phyloP scores from a whole-genome alignment of 2,329 filamentous ascomycete genomes.

The Colletotrichum costaricense region DNA sequence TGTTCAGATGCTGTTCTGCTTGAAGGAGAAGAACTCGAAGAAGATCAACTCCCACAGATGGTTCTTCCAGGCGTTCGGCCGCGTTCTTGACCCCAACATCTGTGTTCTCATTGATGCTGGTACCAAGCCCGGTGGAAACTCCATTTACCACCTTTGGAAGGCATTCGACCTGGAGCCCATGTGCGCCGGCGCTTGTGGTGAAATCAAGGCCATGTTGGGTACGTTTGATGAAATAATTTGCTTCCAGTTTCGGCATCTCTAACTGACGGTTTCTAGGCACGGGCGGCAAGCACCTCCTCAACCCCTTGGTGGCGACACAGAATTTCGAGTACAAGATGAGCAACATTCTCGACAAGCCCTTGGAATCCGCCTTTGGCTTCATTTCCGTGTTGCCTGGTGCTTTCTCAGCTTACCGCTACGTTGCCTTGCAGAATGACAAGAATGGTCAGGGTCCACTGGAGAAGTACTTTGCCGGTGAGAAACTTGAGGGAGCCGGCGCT shows the following conservation, averaged over 20 bases:
- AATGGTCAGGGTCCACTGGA: conserved; percentile 91
- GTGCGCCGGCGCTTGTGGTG: conserved; percentile 96
- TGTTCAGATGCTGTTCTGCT: conserved; percentile 95
- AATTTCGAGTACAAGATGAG: conserved; percentile 99
- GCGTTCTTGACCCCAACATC: conserved; percentile 93
- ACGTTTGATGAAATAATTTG: too few relatives aligned
- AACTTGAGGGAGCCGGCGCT: conserved; percentile 88
- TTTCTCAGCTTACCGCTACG: conserved; percentile 97
- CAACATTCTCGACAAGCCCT: conserved; percentile 97
- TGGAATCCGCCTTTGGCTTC: conserved; percentile 97
- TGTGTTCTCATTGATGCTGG: conserved; percentile 96
- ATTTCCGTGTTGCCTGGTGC: conserved; percentile 97
- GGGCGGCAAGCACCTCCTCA: conserved; percentile 87
- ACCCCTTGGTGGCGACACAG: conserved; percentile 93
- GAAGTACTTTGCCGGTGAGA: conserved; percentile 97
- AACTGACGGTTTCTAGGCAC: conserved; percentile 45
- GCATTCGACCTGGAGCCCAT: conserved; percentile 97
- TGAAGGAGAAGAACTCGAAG: conserved; percentile 99
- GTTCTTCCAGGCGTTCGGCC: conserved; percentile 98
- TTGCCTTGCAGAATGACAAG: conserved; percentile 97
- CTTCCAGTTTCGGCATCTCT: too few relatives aligned
- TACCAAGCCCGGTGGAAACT: conserved; percentile 92
- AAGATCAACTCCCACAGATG: conserved; percentile 99
- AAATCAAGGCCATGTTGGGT: conserved; percentile 98
- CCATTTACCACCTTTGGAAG: conserved; percentile 98